Conservation (phyloP, 2,329 filamentous ascomycete species). For the Colletotrichum camelliae region DNA sequence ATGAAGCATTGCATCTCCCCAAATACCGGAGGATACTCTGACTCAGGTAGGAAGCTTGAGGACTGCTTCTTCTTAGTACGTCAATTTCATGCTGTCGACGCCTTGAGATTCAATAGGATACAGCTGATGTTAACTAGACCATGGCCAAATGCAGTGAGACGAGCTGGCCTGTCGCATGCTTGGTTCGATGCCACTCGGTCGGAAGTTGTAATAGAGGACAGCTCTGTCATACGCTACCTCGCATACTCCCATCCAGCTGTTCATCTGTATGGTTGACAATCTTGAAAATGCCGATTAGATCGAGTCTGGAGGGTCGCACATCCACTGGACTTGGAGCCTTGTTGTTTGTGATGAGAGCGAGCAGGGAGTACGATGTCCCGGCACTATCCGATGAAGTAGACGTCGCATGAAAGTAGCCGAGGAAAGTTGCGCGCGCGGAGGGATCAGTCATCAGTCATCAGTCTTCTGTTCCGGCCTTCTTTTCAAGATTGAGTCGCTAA, state of each 20-base stretch:
- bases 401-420: background rate
- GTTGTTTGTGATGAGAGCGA: background rate
- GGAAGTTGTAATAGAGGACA: background rate
- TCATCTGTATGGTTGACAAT: fast-evolving
- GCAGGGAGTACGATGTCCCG: fast-evolving
- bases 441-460: background rate
- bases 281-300: background rate
- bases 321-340: too few relatives aligned
- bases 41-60: fast-evolving
- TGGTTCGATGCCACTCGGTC: fast-evolving
- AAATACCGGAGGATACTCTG: background rate
- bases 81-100: fast-evolving
- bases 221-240: background rate
- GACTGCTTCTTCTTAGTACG: background rate
- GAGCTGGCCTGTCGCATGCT: fast-evolving
- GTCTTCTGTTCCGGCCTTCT: background rate
- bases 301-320: background rate
- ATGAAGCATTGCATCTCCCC: background rate
- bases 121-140: background rate
- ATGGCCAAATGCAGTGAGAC: fast-evolving
- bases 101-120: fast-evolving
- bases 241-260: background rate
- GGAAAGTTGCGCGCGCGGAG: background rate
- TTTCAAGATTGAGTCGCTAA: background rate
- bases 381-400: background rate